phyloP scores from a whole-genome alignment of 148 eudicot species.

The Persicaria maculosa region DNA sequence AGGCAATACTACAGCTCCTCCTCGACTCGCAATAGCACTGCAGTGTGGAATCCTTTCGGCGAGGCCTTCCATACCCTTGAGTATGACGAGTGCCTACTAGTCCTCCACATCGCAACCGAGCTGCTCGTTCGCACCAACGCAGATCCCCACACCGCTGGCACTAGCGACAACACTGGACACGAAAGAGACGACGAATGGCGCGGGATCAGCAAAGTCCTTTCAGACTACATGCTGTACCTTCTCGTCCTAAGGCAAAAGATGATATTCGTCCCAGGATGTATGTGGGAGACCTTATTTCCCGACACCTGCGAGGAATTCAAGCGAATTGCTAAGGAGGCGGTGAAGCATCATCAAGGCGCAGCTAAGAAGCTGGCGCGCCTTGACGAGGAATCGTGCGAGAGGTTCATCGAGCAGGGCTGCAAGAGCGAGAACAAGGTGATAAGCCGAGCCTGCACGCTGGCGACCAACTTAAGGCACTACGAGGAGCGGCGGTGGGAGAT shows the following conservation, averaged over 20 bases:
- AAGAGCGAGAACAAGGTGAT: constrained; percentile 9
- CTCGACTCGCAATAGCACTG: neutral
- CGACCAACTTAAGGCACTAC: neutral
- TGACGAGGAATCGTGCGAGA: neutral
- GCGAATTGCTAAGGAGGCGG: neutral
- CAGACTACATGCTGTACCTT: constrained; percentile 2
- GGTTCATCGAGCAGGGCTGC: neutral
- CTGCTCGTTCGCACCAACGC: neutral
- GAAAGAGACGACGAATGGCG: neutral
- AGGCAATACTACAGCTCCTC: neutral
- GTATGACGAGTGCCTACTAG: constrained; percentile 1
- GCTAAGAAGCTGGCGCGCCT: neutral
- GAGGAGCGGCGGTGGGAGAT: constrained; percentile 11
- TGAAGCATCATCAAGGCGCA: neutral
- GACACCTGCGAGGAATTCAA: neutral
- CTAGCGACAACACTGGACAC: neutral
- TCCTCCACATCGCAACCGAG: constrained; percentile 9
- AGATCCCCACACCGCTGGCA: neutral
- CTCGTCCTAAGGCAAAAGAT: neutral
- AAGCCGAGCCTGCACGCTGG: constrained; percentile 5
- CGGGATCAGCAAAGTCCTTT: neutral
- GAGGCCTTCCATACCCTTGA: neutral
- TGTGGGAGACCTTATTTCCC: neutral
- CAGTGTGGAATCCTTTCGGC: neutral
- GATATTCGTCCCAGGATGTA: neutral